Evolutionary conservation across 208 protist species (phyloP).

Genomic region (Leishmania guyanensis): DNA sequence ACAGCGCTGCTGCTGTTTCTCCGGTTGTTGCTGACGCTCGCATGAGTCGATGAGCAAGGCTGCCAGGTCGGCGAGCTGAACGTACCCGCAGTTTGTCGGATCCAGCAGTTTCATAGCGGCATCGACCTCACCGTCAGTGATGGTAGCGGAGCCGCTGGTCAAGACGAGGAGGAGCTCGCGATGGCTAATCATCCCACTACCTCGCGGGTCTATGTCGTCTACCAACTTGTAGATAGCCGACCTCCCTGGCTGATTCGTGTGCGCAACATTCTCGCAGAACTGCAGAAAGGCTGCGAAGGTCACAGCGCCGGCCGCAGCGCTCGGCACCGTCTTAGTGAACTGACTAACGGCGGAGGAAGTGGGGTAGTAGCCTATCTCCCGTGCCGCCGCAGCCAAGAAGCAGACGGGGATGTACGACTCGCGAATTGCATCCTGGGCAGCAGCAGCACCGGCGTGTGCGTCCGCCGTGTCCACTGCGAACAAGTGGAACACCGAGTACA

Average conservation of each 20-base stretch:
- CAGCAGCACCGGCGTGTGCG: not conserved
- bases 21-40: conserved; percentile 7
- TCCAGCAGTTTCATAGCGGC: conserved; percentile 70
- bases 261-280: conserved; percentile 50
- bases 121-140: conserved; percentile 51
- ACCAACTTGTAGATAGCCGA: conserved; percentile 24
- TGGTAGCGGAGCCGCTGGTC: conserved; percentile 26
- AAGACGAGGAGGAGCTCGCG: conserved; percentile 49
- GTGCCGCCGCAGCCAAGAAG: conserved; percentile 35
- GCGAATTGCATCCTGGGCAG: not conserved
- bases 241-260: conserved; percentile 17
- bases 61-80: conserved; percentile 25
- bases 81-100: conserved; percentile 30
- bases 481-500: conserved; percentile 26
- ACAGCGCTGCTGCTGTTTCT: not conserved
- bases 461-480: conserved; percentile 19
- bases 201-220: conserved; percentile 19
- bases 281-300: conserved; percentile 56
- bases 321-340: conserved; percentile 30
- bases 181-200: conserved; percentile 36
- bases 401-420: conserved; percentile 56
- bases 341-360: conserved; percentile 24
- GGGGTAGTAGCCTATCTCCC: conserved; percentile 68
- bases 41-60: conserved; percentile 16
- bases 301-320: conserved; percentile 28